phyloP scores from a whole-genome alignment of 1,139 yeast species.

The Kluyveromyces sp. region DNA sequence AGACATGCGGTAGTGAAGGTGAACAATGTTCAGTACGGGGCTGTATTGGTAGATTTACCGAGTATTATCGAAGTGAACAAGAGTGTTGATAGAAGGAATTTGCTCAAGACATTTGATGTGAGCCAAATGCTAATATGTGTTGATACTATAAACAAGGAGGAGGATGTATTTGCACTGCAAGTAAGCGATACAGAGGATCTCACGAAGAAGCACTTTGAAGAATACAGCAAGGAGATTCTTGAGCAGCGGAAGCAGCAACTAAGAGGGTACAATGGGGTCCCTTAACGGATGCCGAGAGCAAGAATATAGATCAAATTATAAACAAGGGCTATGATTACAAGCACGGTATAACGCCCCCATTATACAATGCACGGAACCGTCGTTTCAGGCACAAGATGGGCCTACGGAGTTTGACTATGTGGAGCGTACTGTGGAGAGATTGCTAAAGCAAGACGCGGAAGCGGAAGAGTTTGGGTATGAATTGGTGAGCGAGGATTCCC shows the following conservation, averaged over 20 bases:
- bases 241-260: slow-evolving; percentile 19
- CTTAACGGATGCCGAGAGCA: slow-evolving; percentile 39
- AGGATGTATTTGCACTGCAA: slow-evolving; percentile 35
- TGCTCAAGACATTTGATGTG: slow-evolving; percentile 79
- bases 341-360: slow-evolving; percentile 83
- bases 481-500: slow-evolving; percentile 45
- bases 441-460: slow-evolving; percentile 68
- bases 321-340: slow-evolving; percentile 44
- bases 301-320: slow-evolving; percentile 37
- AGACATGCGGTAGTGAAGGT: slow-evolving; percentile 61
- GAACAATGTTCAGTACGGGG: slow-evolving; percentile 58
- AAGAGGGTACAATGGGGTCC: slow-evolving; percentile 21
- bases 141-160: slow-evolving; percentile 49
- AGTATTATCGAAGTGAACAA: slow-evolving; percentile 83
- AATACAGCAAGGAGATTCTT: slow-evolving; percentile 28
- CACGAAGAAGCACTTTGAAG: slow-evolving; percentile 31
- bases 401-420: slow-evolving; percentile 54
- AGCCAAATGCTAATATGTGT: slow-evolving; percentile 80
- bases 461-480: slow-evolving; percentile 81
- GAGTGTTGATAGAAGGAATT: slow-evolving; percentile 81
- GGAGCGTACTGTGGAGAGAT: slow-evolving; percentile 70
- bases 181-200: slow-evolving; percentile 28
- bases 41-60: slow-evolving; percentile 82
- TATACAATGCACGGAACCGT: slow-evolving; percentile 46
- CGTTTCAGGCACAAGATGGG: slow-evolving; percentile 46